Percentiles rank a stretch among this genome's conserved stretches.
Evolutionary conservation across 306 rosid genomes (phyloP).

Genomic region (Quercus agrifolia): DNA sequence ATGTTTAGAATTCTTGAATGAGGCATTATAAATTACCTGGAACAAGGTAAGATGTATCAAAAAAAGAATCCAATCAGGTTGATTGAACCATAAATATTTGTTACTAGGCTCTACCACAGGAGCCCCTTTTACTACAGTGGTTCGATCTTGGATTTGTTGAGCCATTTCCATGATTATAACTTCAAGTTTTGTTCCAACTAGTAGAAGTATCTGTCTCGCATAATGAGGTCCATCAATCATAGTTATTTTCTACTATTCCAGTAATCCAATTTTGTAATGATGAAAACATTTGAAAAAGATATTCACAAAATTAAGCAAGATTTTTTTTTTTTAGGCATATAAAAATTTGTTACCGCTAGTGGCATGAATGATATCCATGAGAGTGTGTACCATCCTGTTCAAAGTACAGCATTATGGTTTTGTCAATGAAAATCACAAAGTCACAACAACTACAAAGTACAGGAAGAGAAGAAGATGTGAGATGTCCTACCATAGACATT

Average conservation of each 20-base stretch:
- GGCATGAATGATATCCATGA: slow-evolving; percentile 56
- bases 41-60: slow-evolving; percentile 61
- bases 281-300: no score
- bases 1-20: no score
- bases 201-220: slow-evolving; percentile 41
- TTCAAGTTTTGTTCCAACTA: slow-evolving; percentile 65
- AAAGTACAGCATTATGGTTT: not conserved
- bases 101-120: slow-evolving; percentile 62
- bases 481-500: slow-evolving; percentile 50
- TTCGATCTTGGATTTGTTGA: slow-evolving; percentile 63
- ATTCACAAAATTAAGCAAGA: no score
- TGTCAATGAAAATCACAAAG: not conserved
- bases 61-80: slow-evolving; percentile 59
- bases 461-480: not conserved
- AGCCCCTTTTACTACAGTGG: slow-evolving; percentile 57
- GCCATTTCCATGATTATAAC: slow-evolving; percentile 74
- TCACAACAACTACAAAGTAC: not conserved
- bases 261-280: no score
- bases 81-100: slow-evolving; percentile 67
- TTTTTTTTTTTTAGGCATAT: not conserved
- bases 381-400: slow-evolving; percentile 60
- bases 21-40: slow-evolving; percentile 26
- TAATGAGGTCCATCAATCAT: not conserved
- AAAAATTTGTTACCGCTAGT: slow-evolving; percentile 35
- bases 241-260: not conserved